Evolutionary conservation across 2,329 filamentous ascomycete genomes (phyloP), one percentile per base, ranked within the genome.

Genomic region (Sarocladium oryzae): DNA sequence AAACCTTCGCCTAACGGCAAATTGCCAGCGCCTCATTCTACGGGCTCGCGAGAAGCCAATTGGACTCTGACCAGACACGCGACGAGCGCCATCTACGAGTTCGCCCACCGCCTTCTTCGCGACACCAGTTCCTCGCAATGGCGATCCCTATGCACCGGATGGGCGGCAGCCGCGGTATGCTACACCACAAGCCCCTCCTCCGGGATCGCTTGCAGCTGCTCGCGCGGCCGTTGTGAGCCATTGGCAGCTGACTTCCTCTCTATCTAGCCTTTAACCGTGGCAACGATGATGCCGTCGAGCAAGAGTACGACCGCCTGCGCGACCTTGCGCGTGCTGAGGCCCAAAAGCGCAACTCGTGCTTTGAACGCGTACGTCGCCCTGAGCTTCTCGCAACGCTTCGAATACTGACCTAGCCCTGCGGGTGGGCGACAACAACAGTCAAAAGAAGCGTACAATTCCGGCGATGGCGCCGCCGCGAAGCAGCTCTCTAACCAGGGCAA

Each of bases 241-340:
- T 49, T 26, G 15, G 21, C n/a, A 9, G 20, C 28, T 30, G 28
- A 23, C 15, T n/a, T 40, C 64, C n/a, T n/a, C 3, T n/a, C 40
- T 15, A 48, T 32, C 9, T 33, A 91, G 88, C 86, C 68, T 89
- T 92, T 74, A 88, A 85, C 69, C 85, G 89, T 66, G 77, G 77
- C 53, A 76, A 84, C 58, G 81, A 80, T 63, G 73, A 73, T 58
- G 78, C 84, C 53, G 76, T 82, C 51, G 91, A 97, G 74, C 82
- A 78, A 59, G 91, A 97, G 72, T 97, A 97, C 69, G 91, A 97
- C 66, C 87, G 89, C 51, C 79, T 97, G 40, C 89, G 93, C 62
- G 84, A 86, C 59, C 78, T 91, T 16, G 93, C 92, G 16, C 84
- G 88, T 56, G 77, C 83, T 61, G 91, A 96, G 75, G 89, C 86